phyloP scores from a whole-genome alignment of 441 rosid species.

The Populus hybrid region DNA sequence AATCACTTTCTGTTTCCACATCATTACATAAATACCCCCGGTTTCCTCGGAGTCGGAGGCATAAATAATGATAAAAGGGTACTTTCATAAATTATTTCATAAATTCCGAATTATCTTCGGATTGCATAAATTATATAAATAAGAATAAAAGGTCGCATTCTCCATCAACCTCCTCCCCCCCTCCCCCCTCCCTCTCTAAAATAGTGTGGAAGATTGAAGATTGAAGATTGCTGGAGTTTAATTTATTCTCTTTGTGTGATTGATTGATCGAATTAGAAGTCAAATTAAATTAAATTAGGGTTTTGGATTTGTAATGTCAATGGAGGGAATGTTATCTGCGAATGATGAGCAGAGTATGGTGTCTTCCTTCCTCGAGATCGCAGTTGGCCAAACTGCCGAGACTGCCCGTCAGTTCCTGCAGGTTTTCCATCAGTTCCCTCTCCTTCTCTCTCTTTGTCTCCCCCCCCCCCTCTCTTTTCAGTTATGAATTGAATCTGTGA shows the following conservation, averaged over 20 bases:
- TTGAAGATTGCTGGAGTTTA: neutral
- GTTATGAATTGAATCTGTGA: neutral
- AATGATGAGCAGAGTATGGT: slow-evolving; percentile 68
- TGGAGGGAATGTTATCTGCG: slow-evolving; percentile 51
- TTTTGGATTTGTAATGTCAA: slow-evolving; percentile 17
- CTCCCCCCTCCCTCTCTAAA: neutral
- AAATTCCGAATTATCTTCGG: neutral
- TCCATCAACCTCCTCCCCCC: too few species aligned
- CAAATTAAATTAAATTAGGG: neutral
- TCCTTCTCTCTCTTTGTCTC: neutral
- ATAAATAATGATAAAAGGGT: neutral
- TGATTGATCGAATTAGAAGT: neutral
- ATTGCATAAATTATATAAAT: too few species aligned
- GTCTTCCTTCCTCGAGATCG: slow-evolving; percentile 94
- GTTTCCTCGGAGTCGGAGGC: neutral
- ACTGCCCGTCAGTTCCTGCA: slow-evolving; percentile 84
- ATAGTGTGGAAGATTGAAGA: neutral
- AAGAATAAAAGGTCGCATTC: neutral
- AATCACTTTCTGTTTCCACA: neutral
- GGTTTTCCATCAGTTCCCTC: slow-evolving; percentile 30
- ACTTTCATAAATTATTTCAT: neutral
- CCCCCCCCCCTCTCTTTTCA: neutral
- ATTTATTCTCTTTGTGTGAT: neutral
- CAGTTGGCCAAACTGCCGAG: slow-evolving; percentile 82
- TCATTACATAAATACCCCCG: neutral